Percentiles rank a stretch among this genome's conserved stretches.
These are phyloP conservation scores for Sugiyamaella smithiae DNA, from an alignment of 805 yeast genomes.

Conservation along the genomic window DNA sequence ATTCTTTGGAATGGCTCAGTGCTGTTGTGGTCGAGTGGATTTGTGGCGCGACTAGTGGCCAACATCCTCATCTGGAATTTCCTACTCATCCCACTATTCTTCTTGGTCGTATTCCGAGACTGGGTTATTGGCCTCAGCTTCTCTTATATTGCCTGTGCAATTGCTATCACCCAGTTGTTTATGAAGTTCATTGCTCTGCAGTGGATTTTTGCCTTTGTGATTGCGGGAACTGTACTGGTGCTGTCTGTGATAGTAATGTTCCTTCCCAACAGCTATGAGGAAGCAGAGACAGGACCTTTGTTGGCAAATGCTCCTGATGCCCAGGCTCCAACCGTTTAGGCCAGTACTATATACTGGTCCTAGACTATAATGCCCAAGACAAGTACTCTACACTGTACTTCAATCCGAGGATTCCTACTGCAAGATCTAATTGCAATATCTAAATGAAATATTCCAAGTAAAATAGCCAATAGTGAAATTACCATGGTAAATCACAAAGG, in stretches of 20 bases:
- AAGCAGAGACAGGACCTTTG: conserved; percentile 3
- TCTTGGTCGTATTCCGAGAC: conserved; percentile 61
- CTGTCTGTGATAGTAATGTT: conserved; percentile 45
- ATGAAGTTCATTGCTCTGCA: conserved; percentile 72
- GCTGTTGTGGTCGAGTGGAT: conserved; percentile 55
- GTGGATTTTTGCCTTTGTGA: conserved; percentile 79
- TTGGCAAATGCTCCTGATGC: not conserved
- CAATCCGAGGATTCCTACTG: too few relatives aligned
- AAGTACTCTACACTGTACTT: too few relatives aligned
- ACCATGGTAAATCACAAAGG: too few relatives aligned
- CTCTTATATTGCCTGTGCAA: conserved; percentile 56
- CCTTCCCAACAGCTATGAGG: conserved; percentile 11
- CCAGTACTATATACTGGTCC: too few relatives aligned
- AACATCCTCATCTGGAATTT: conserved; percentile 78
- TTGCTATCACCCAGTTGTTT: conserved; percentile 68
- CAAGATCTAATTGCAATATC: too few relatives aligned
- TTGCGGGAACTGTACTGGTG: conserved; percentile 55
- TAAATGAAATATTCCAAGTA: too few relatives aligned
- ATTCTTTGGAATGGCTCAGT: conserved; percentile 87
- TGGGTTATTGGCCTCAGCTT: conserved; percentile 66
- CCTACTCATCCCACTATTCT: conserved; percentile 58
- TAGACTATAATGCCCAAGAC: too few relatives aligned
- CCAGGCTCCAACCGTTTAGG: too few relatives aligned
- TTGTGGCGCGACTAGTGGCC: conserved; percentile 61
- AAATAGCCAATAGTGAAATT: too few relatives aligned